Evolutionary conservation across 306 rosid species (phyloP).

Genomic region (Abrus pulchellus): DNA sequence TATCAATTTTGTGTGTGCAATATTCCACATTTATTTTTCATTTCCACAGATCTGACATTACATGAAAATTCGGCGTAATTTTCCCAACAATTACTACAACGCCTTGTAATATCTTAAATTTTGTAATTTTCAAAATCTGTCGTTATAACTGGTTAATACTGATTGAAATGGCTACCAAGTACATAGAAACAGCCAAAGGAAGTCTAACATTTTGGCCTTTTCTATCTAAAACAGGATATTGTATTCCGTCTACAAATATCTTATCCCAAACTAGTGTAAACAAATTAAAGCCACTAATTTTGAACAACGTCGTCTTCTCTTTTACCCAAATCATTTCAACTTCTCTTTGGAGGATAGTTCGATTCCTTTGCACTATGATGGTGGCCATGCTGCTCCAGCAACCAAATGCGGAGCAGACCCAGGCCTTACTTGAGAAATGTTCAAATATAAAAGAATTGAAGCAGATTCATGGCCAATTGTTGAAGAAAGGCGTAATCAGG

Average conservation of each 20-base stretch:
- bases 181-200: conserved; percentile 41
- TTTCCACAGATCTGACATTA: no score
- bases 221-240: conserved; percentile 31
- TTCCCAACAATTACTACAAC: conserved; percentile 7
- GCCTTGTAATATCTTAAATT: not conserved
- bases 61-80: no score
- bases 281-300: conserved; percentile 48
- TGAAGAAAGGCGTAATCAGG: conserved; percentile 53
- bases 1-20: no score
- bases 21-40: no score
- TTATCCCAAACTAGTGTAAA: conserved; percentile 48
- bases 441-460: conserved; percentile 65
- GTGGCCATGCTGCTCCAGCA: conserved; percentile 48
- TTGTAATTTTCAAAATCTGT: not conserved
- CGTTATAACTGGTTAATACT: not conserved
- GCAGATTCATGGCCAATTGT: conserved; percentile 73
- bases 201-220: not conserved
- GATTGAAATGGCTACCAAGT: not conserved
- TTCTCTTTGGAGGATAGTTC: conserved; percentile 18
- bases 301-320: not conserved
- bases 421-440: conserved; percentile 67
- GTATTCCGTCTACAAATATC: conserved; percentile 43
- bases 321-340: conserved; percentile 24
- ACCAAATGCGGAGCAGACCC: conserved; percentile 46
- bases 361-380: conserved; percentile 16